These are phyloP conservation scores for Mycogone perniciosa DNA, from an alignment of 2,329 filamentous ascomycete genomes.

Conservation along the genomic window DNA sequence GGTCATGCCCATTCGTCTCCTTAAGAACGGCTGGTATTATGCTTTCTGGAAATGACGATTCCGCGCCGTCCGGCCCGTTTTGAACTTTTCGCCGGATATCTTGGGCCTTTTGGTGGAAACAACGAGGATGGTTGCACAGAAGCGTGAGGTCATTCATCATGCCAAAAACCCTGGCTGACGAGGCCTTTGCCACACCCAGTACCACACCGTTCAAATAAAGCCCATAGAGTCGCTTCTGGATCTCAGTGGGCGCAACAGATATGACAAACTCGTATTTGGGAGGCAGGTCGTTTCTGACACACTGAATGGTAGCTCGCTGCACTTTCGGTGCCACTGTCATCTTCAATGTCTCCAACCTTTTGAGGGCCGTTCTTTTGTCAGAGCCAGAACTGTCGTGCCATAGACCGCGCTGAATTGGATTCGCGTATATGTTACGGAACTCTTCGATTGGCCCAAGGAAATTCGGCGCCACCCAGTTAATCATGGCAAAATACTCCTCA, in stretches of 20 bases:
- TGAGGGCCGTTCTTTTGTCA: conserved; percentile 55
- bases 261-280: conserved; percentile 78
- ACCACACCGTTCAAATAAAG: conserved; percentile 32
- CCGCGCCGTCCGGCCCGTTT: conserved; percentile 9
- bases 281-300: conserved; percentile 61
- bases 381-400: conserved; percentile 52
- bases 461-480: conserved; percentile 76
- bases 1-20: conserved; percentile 33
- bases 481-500: conserved; percentile 77
- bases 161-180: conserved; percentile 28
- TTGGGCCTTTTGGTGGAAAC: conserved; percentile 34
- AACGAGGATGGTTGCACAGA: conserved; percentile 47
- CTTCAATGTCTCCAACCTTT: conserved; percentile 64
- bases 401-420: conserved; percentile 67
- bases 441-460: conserved; percentile 64
- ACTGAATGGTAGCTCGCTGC: conserved; percentile 62
- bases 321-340: conserved; percentile 70
- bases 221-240: conserved; percentile 60
- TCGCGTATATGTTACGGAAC: conserved; percentile 64
- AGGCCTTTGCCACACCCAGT: background rate
- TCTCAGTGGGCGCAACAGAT: conserved; percentile 58
- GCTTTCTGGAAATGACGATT: conserved; percentile 18
- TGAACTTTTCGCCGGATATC: conserved; percentile 8
- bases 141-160: conserved; percentile 35
- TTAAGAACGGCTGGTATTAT: conserved; percentile 26